Conservation (phyloP, 2,329 filamentous ascomycete species). For the Penicillium hesseltinei region DNA sequence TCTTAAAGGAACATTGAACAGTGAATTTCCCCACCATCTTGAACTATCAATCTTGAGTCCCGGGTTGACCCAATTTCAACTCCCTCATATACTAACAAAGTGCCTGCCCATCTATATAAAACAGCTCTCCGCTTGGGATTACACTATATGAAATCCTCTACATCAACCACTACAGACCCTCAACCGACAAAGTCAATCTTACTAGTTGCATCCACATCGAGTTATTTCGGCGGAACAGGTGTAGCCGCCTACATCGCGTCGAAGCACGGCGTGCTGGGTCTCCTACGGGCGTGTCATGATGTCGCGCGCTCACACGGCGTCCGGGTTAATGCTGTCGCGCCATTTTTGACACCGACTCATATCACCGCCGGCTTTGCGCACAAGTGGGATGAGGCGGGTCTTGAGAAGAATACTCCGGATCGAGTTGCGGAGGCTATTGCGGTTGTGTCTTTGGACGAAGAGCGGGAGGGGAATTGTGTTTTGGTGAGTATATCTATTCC, state of each 20-base stretch:
- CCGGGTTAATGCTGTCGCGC: slow-evolving; percentile 48
- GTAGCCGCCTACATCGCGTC: slow-evolving; percentile 46
- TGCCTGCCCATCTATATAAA: not conserved
- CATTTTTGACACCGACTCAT: slow-evolving; percentile 49
- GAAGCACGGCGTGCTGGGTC: slow-evolving; percentile 45
- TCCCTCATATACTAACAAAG: not conserved
- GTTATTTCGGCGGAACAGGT: slow-evolving; percentile 46
- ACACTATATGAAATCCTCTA: slow-evolving; percentile 22
- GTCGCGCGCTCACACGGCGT: slow-evolving; percentile 37
- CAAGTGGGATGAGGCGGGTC: slow-evolving; percentile 38
- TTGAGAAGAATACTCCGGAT: slow-evolving; percentile 45
- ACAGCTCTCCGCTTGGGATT: slow-evolving; percentile 34
- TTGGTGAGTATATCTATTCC: slow-evolving; percentile 17
- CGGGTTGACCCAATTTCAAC: not conserved
- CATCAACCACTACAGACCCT: slow-evolving; percentile 10
- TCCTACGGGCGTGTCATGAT: slow-evolving; percentile 40
- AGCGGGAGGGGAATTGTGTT: slow-evolving; percentile 27
- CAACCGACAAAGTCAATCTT: slow-evolving; percentile 38
- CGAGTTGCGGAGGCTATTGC: slow-evolving; percentile 46
- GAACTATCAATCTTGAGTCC: not conserved
- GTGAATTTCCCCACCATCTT: slow-evolving; percentile 23
- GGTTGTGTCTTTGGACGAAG: slow-evolving; percentile 36
- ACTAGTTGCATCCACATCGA: slow-evolving; percentile 44
- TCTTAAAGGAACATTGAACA: slow-evolving; percentile 47
- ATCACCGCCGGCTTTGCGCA: slow-evolving; percentile 42